These are phyloP conservation scores for Daldinia caldariorum DNA, from an alignment of 495 filamentous ascomycete genomes.

Conservation along the genomic window DNA sequence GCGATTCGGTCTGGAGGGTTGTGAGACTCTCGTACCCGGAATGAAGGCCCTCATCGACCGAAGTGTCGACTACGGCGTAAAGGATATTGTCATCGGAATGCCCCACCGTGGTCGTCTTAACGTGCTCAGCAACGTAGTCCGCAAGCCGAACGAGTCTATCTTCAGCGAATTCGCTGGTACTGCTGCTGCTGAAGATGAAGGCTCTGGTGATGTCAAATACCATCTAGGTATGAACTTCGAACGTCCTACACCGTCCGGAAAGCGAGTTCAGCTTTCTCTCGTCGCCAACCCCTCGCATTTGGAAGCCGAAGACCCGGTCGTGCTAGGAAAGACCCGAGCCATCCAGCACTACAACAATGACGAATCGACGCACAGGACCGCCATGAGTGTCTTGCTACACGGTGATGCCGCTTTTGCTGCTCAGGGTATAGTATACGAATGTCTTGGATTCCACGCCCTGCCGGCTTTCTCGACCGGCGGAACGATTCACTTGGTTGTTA, in stretches of 20 bases:
- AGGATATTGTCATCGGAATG: constrained; percentile 99
- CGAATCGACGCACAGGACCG: constrained; percentile 83
- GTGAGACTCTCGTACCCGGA: constrained; percentile 93
- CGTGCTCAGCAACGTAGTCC: constrained; percentile 96
- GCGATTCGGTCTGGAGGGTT: constrained; percentile 97
- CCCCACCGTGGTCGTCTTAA: constrained; percentile 98
- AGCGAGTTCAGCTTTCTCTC: constrained; percentile 96
- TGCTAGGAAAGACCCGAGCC: constrained; percentile 94
- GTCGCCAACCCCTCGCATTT: constrained; percentile 99
- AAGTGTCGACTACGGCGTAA: constrained; percentile 96
- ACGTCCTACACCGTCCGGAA: constrained; percentile 95
- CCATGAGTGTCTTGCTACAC: constrained; percentile 95
- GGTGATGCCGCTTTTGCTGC: constrained; percentile 97
- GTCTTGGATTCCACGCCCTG: constrained; percentile 94
- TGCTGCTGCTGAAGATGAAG: constrained; percentile 88
- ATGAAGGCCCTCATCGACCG: constrained; percentile 99
- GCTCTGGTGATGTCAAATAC: constrained; percentile 98
- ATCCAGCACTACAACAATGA: constrained; percentile 99
- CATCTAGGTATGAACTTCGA: constrained; percentile 99
- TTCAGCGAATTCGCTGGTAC: constrained; percentile 97
- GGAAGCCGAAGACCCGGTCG: constrained; percentile 97
- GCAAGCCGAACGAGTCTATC: constrained; percentile 99
- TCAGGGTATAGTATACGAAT: constrained; percentile 98
- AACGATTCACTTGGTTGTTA: constrained; percentile 96
- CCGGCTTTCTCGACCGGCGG: constrained; percentile 97